These are phyloP conservation scores for Metarhizium anisopliae DNA, from an alignment of 2,329 filamentous ascomycete species.

Conservation along the genomic window DNA sequence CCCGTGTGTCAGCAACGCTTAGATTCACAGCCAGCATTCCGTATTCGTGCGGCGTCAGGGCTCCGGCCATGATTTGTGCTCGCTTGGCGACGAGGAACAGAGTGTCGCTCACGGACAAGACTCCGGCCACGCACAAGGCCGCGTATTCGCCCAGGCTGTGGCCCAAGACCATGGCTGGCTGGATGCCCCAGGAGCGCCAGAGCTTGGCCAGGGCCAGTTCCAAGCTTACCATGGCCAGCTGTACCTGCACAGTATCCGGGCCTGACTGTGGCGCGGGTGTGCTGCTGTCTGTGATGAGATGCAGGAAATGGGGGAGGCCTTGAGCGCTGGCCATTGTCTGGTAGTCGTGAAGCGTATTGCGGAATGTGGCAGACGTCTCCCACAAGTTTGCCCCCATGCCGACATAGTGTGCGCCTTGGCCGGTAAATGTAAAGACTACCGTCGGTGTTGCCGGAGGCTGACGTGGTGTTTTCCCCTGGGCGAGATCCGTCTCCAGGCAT, in stretches of 20 bases:
- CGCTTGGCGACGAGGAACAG: constrained; percentile 64
- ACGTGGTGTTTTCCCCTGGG: background rate
- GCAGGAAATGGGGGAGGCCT: background rate
- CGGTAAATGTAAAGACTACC: background rate
- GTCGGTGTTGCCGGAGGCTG: background rate
- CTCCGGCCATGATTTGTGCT: constrained; percentile 26
- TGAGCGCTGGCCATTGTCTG: background rate
- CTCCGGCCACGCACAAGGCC: constrained; percentile 58
- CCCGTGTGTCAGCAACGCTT: background rate
- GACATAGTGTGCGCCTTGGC: background rate
- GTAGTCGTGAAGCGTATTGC: background rate
- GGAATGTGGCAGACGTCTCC: background rate
- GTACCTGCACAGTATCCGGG: constrained; percentile 17
- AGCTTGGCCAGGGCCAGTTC: constrained; percentile 49
- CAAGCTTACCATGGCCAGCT: constrained; percentile 44
- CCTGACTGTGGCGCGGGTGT: background rate
- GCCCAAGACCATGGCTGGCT: constrained; percentile 46
- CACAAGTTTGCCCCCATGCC: background rate
- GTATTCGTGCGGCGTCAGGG: background rate
- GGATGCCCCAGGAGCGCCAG: constrained; percentile 43
- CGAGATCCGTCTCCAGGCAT: background rate
- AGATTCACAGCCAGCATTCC: background rate
- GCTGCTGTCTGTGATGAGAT: background rate
- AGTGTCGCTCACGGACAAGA: constrained; percentile 61
- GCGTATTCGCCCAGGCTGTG: constrained; percentile 36